Conservation (phyloP, 768 basidiomycete species). For the Lactarius psammicola region DNA sequence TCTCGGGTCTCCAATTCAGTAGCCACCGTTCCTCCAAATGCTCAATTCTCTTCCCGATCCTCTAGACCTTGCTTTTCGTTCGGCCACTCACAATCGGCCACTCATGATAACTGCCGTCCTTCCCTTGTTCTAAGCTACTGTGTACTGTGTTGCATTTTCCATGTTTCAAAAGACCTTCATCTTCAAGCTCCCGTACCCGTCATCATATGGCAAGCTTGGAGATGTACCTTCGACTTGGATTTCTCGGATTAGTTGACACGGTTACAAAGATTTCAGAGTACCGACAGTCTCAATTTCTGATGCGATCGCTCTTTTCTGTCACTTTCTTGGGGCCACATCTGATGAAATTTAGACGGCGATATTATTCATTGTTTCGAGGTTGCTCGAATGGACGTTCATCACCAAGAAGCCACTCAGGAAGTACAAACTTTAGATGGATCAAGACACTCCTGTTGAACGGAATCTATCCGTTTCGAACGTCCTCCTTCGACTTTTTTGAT, state of each 20-base stretch:
- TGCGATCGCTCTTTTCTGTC: neutral
- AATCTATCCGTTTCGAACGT: slow-evolving; percentile 10
- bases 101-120: neutral
- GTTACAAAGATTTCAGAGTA: neutral
- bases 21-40: neutral
- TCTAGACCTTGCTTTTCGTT: slow-evolving; percentile 11
- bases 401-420: slow-evolving; percentile 3
- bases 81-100: slow-evolving; percentile 2
- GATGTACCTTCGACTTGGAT: slow-evolving; percentile 6
- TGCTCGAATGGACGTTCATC: slow-evolving; percentile 21
- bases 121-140: slow-evolving; percentile 10
- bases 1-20: too few relatives aligned
- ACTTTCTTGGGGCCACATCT: neutral
- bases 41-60: neutral
- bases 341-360: neutral
- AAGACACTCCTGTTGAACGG: slow-evolving; percentile 3
- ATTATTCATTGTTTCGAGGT: neutral
- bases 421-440: neutral
- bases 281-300: slow-evolving; percentile 7
- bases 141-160: neutral
- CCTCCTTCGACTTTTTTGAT: slow-evolving; percentile 19
- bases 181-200: slow-evolving; percentile 12
- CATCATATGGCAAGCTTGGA: slow-evolving; percentile 8
- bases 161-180: slow-evolving; percentile 12
- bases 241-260: neutral